Evolutionary conservation across 495 filamentous ascomycete genomes (phyloP), one percentile per base, ranked within the genome.

Genomic region (Neurospora sp.): DNA sequence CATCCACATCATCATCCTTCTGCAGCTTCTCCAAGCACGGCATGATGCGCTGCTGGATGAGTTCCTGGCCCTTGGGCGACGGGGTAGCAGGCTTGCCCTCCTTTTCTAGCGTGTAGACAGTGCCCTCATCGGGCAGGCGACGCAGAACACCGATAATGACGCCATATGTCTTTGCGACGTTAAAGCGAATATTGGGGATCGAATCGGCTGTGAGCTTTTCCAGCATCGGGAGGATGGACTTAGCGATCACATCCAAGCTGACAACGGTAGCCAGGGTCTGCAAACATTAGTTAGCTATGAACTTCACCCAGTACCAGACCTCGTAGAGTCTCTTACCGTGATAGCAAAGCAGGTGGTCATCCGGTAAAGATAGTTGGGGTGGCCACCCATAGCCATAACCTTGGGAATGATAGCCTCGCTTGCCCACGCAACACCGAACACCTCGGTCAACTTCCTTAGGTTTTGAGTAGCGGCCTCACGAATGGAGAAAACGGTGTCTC

Each of bases 341-440:
- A 99, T 94, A 69, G 96, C 96, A 79, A 98, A 98, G 83, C 94
- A 98, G 39, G 96, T 99, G 14, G 96, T 99, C 96, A 99, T 99
- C 76, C 96, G 89, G 87, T 99, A 99, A 53, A 99, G 90, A 80
- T 99, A 99, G 82, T 99, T 99, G 35, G 96, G 94, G 79, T 99
- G 96, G 72, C 91, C 90, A 40, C 96, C 96, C 96, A 99, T 97
- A 16, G 90, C 92, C 89, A 97, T 96, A 75, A 99, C 96, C 84
- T 97, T 97, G 40, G 96, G 96, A 76, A 99, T 97, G 77, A 99
- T 99, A 59, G 94, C 94, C 75, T 93, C 92, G 82, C 90, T 94
- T n/a, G 96, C 94, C 96, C 96, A 99, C 69, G 97, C 93, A 18
- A 98, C 94, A 16, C 96, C 96, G 79, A 99, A 99, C 0, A 99